phyloP scores from a whole-genome alignment of 306 rosid genomes.

The barrel medic (Medicago truncatula) region MtrunA17r5.0-ANR NC_053045.1:37789501-37790000 shows the following conservation, averaged over 20 bases:
- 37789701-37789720: conserved; percentile 66
- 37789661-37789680: conserved; percentile 96
- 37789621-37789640: conserved; percentile 92
- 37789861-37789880: conserved; percentile 66
- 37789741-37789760: conserved; percentile 40
- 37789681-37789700: conserved; percentile 80
- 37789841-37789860: conserved; percentile 59
- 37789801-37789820: conserved; percentile 82
- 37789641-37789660: conserved; percentile 92
- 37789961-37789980: neutral
- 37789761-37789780: conserved; percentile 60
- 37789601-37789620: conserved; percentile 65
- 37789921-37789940: conserved; percentile 60
- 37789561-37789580: conserved; percentile 96
- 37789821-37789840: conserved; percentile 62
- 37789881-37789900: conserved; percentile 61
- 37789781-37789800: conserved; percentile 69
- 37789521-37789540: conserved; percentile 87
- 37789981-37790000: conserved; percentile 33
- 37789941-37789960: conserved; percentile 10
- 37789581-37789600: conserved; percentile 92
- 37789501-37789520: conserved; percentile 68
- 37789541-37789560: conserved; percentile 89
- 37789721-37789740: conserved; percentile 9
- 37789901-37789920: conserved; percentile 68